phyloP scores from a whole-genome alignment of 768 basidiomycete species.

The Mycena sanguinolenta region DNA sequence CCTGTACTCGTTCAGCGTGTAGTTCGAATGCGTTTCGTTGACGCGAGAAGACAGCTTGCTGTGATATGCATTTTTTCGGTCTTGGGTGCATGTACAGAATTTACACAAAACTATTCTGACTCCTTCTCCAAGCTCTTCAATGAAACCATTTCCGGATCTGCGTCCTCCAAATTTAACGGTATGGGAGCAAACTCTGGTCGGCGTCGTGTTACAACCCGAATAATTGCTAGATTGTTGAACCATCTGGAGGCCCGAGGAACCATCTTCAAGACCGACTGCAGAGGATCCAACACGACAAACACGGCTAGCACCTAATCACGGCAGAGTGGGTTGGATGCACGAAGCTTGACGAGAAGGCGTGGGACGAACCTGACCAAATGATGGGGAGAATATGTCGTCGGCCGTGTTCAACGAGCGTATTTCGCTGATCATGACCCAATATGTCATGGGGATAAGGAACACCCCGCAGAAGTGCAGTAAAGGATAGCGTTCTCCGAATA shows the following conservation, averaged over 20 bases:
- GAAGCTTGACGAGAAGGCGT: not conserved
- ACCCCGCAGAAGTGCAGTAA: conserved; percentile 24
- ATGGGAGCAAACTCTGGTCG: not conserved
- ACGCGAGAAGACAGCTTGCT: too few species aligned
- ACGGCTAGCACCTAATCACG: conserved; percentile 14
- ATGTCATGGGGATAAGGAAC: too few species aligned
- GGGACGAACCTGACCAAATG: conserved; percentile 15
- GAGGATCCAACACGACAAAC: conserved; percentile 10
- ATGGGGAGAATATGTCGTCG: conserved; percentile 15
- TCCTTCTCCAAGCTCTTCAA: not conserved
- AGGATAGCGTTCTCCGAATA: not conserved
- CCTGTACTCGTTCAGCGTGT: too few species aligned
- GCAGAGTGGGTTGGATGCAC: not conserved
- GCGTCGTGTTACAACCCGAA: conserved; percentile 12
- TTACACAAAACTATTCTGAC: too few species aligned
- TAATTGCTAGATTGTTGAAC: conserved; percentile 11
- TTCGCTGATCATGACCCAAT: conserved; percentile 20
- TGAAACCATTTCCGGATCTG: not conserved
- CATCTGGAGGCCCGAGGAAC: conserved; percentile 1
- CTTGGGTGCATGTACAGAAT: too few species aligned
- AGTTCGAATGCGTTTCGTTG: too few species aligned
- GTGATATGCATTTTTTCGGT: too few species aligned
- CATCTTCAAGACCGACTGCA: conserved; percentile 13
- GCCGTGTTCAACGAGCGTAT: not conserved
- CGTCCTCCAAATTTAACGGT: not conserved